Percentiles rank a stretch among this genome's conserved stretches.
Evolutionary conservation across 805 yeast genomes (phyloP).

Genomic region (Pichia cephalocereana): DNA sequence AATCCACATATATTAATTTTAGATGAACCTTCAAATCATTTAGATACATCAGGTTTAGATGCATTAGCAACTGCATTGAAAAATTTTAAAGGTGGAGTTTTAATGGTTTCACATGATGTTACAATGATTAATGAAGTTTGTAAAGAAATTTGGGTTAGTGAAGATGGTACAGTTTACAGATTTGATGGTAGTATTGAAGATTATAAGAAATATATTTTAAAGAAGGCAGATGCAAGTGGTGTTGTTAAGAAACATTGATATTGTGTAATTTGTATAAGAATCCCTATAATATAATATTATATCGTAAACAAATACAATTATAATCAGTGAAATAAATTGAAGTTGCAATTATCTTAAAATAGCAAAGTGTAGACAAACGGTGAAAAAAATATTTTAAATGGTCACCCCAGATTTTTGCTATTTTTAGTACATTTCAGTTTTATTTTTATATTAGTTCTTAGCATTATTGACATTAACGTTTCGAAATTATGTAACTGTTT

Average conservation of each 20-base stretch:
- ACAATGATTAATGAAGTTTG: conserved; percentile 81
- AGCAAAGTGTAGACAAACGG: too few species aligned
- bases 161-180: conserved; percentile 67
- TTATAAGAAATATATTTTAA: conserved; percentile 81
- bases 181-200: conserved; percentile 79
- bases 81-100: conserved; percentile 87
- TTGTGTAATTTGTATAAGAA: too few species aligned
- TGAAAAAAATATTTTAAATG: too few species aligned
- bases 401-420: too few species aligned
- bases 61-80: conserved; percentile 86
- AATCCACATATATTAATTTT: conserved; percentile 87
- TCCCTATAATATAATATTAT: too few species aligned
- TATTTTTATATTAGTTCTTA: too few species aligned
- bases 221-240: conserved; percentile 72
- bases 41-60: conserved; percentile 96
- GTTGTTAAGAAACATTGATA: conserved; percentile 76
- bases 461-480: too few species aligned
- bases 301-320: too few species aligned
- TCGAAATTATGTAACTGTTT: too few species aligned
- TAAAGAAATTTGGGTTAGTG: conserved; percentile 94
- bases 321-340: too few species aligned
- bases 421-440: too few species aligned
- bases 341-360: too few species aligned
- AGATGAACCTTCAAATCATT: conserved; percentile 97
- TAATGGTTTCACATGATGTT: conserved; percentile 98